Base-by-base conservation (phyloP, 768 basidiomycete genomes). In the Amanita rubescens region DNA sequence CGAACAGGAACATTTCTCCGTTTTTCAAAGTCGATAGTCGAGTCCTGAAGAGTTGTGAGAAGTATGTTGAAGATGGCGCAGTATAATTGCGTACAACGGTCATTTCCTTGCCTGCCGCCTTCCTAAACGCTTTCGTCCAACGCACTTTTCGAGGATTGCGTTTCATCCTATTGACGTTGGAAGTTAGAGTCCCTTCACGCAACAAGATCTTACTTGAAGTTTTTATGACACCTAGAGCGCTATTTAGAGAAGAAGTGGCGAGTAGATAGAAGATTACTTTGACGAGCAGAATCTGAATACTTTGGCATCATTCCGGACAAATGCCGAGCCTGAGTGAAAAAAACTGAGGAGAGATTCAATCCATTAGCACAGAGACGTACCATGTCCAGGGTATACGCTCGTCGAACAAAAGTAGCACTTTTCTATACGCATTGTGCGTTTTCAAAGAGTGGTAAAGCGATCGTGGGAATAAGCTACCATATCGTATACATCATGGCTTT, bases 71-170 rank as follows among this genome's bases (percentile, higher is more conserved):
- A 17, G 22, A 49, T 15, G 32, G 8, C 19, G 42, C 41, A 42
- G 44, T n/a, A 45, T 30, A 53, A 51, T n/a, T 12, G 71, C 88
- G 67, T 65, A 94, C 94, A 63, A 99, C 88, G 4, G 90, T 94
- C 96, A 99, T 99, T 74, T 99, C 96, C 74, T 98, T 99, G 49
- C 96, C 96, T 48, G 94, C 90, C 17, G 96, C 94, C 70, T 93
- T 95, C 59, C 96, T 82, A 79, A 99, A 99, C 19, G 96, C 96
- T 70, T 99, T 99, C 42, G 96, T 99, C 96, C 96, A 99, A 61
- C 91, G 78, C 34, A 99, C 94, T 71, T 99, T 99, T 56, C 96
- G 85, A 42, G 96, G 96, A 72, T 98, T 99, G 35, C 96, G 88
- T 76, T 98, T 98, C 96, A 98, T 97, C 71, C 93, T 94, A 51